Conservation (phyloP, 345 rosid species). For the Syzygium aqueum region DNA sequence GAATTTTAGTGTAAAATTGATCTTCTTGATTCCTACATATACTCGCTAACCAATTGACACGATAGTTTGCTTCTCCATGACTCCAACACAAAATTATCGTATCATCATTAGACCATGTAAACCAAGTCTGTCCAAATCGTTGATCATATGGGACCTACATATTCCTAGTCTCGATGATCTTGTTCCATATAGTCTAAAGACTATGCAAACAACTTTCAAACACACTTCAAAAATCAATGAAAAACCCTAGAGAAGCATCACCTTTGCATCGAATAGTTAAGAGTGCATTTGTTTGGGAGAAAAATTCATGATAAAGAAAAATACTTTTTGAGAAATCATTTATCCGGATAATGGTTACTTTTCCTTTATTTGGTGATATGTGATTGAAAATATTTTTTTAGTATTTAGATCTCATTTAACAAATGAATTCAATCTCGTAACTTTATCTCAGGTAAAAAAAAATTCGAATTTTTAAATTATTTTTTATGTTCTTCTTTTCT, state of each 20-base stretch:
- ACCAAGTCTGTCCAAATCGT: not conserved
- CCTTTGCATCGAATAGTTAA: not conserved
- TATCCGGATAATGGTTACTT: no score
- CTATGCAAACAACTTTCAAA: not conserved
- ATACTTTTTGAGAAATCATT: no score
- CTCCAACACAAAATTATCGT: not conserved
- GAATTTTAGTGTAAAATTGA: not conserved
- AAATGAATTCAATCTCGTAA: no score
- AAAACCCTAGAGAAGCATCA: not conserved
- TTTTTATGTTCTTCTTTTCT: no score
- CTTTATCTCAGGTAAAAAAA: no score
- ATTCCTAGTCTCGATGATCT: not conserved
- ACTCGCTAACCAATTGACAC: not conserved
- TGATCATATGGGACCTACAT: not conserved
- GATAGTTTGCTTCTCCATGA: not conserved
- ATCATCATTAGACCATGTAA: not conserved
- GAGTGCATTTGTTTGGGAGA: not conserved
- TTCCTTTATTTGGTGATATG: no score
- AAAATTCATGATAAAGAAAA: no score
- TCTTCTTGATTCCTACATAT: not conserved
- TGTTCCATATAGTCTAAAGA: not conserved
- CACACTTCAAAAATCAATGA: not conserved
- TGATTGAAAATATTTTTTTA: no score
- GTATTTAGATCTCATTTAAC: no score
- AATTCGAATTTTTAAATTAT: no score